These are phyloP conservation scores for Sicyos edulis DNA, from an alignment of 306 rosid genomes.

Conservation along the genomic window DNA sequence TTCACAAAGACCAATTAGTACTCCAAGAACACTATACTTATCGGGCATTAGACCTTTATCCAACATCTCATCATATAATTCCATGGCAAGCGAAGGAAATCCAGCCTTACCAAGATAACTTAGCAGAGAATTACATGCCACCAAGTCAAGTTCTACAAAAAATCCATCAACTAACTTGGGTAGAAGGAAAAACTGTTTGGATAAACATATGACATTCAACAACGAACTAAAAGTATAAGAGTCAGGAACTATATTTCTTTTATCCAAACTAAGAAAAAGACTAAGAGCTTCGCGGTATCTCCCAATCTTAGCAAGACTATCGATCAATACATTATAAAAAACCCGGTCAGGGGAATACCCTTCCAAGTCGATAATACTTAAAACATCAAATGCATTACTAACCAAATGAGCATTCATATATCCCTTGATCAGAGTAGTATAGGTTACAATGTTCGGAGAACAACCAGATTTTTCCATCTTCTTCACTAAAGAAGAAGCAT, in stretches of 20 bases:
- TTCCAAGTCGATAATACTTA: constrained; percentile 31
- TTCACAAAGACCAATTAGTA: constrained; percentile 51
- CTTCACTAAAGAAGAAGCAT: constrained; percentile 33
- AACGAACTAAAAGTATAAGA: constrained; percentile 38
- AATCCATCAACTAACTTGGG: constrained; percentile 32
- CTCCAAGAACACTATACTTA: constrained; percentile 49
- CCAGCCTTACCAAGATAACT: constrained; percentile 39
- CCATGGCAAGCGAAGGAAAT: constrained; percentile 35
- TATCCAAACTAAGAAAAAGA: constrained; percentile 27
- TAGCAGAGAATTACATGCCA: constrained; percentile 49
- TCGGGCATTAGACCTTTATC: constrained; percentile 49
- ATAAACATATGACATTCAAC: constrained; percentile 32
- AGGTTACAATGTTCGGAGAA: constrained; percentile 46
- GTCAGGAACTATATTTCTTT: constrained; percentile 42
- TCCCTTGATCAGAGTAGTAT: constrained; percentile 57
- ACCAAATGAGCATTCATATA: constrained; percentile 39
- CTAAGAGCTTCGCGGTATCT: constrained; percentile 41
- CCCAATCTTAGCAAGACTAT: constrained; percentile 47
- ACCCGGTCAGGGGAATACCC: constrained; percentile 42
- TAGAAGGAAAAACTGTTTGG: constrained; percentile 38
- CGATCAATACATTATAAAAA: constrained; percentile 53
- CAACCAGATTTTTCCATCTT: constrained; percentile 39
- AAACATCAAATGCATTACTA: constrained; percentile 33
- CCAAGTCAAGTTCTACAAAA: constrained; percentile 41
- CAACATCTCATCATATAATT: constrained; percentile 37